Evolutionary conservation across 2,329 filamentous ascomycete genomes (phyloP), one percentile per base, ranked within the genome.

Genomic region (Apiospora arundinis): DNA sequence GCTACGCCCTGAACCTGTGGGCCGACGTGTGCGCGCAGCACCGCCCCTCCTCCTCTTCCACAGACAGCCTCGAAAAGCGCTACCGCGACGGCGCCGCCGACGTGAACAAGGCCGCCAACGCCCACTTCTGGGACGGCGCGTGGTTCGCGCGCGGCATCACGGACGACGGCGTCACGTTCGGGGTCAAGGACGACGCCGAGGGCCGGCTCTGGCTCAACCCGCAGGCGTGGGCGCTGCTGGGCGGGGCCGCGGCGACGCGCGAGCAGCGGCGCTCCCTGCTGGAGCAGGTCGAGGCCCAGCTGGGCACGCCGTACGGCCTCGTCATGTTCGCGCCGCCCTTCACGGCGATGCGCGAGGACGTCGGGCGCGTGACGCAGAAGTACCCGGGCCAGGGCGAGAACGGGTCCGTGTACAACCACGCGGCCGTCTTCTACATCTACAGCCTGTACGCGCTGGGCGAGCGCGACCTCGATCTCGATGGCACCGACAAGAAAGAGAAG

Each of bases 131-230:
- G 87, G 85, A 88, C 72, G 87, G 86, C 16, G 83, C 86, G 69
- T 89, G 88, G 88, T 90, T 85, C 73, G 83, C 86, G 1, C 85
- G 88, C 45, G 88, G 88, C 70, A 89, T 90, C 79, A 90, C 87
- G 0, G 88, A 89, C 75, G 86, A 88, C 74, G 81, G 82, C 66
- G 85, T 88, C 11, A 79, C 81, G 0, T 89, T 90, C 74, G 88
- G 88, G 46, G 83, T 84, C 69, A 82, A 84, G 72, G 77, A 81
- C 28, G 88, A 89, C 74, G 70, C 71, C n/a, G 86, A 89, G 75
- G 87, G 87, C 46, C 83, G 86, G 56, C 88, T 89, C 75, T 89
- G 87, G 87, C 83, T 89, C 70, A 89, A 89, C 75, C 87, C 87
- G 0, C 87, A 89, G 73, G 82, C 87, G 1, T 89, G 85, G 82